Evolutionary conservation across 805 yeast species (phyloP).

Genomic region (Dipodascus albidus): DNA sequence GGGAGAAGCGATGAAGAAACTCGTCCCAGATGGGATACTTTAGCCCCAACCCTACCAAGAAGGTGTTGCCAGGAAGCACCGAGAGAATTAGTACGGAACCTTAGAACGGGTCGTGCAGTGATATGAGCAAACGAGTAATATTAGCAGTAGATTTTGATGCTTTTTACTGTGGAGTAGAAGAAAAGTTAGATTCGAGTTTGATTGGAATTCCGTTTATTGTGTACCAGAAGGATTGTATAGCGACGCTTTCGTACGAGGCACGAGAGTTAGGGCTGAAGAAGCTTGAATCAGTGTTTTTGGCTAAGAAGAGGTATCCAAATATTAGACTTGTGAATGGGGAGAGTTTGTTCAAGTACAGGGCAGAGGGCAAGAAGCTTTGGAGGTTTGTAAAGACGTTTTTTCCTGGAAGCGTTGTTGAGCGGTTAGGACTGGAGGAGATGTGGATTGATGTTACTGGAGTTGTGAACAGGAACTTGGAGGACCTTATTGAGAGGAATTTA

Average conservation of each 20-base stretch:
- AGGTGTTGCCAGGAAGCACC: not conserved
- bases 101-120: too few species aligned
- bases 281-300: constrained; percentile 13
- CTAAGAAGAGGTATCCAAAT: constrained; percentile 14
- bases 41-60: not conserved
- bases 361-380: constrained; percentile 20
- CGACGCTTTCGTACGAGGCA: constrained; percentile 24
- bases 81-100: too few species aligned
- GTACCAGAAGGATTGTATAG: constrained; percentile 21
- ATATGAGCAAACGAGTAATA: constrained; percentile 8
- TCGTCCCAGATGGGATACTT: not conserved
- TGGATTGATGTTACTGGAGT: constrained; percentile 18
- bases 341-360: constrained; percentile 19
- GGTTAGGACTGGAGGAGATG: constrained; percentile 26
- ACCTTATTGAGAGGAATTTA: constrained; percentile 6
- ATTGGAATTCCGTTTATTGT: constrained; percentile 21
- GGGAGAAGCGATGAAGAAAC: not conserved
- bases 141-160: constrained; percentile 24
- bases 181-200: constrained; percentile 17
- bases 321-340: constrained; percentile 23
- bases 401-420: constrained; percentile 17
- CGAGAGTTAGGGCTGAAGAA: constrained; percentile 21
- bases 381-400: constrained; percentile 12
- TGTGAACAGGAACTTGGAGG: constrained; percentile 10
- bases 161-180: constrained; percentile 26